Base-by-base conservation (phyloP, 257 asterid species). In the Solanum stenotomum region DNA sequence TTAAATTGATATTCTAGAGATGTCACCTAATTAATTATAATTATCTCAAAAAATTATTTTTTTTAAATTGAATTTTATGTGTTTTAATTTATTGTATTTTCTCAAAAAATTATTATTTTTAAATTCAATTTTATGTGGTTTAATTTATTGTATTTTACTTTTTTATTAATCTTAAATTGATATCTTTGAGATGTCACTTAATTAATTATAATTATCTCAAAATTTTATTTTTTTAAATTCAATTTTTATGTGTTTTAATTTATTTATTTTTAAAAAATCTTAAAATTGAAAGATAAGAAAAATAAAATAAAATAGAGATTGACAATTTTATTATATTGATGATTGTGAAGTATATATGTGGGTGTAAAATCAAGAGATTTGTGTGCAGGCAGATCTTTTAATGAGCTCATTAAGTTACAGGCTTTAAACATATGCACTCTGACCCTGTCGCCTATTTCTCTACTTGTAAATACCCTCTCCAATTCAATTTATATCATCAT, bases 321-420 rank as follows among this genome's bases (percentile, higher is more conserved):
- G 23, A 20, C 5, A 42, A n/a, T 23, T 38, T 77, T 44, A 14
- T 77, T 52, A 77, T 8, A n/a, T 23, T 77, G 18, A 22, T 90
- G 52, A 44, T 12, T 79, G 85, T 88, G 35, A 10, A 23, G 88
- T 87, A 4, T 22, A 23, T 61, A 83, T 85, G 49, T 68, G 33
- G 33, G 81, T 74, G 89, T 89, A 34, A 82, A 40, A 83, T 27
- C 89, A 74, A 71, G 86, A 37, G 56, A 85, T 70, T 61, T 40
- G 49, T 72, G 81, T 74, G 90, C 83, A 71, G 90, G 63, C 77
- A 40, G 88, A 86, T 77, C 83, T 72, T 84, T 52, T 91, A 72
- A 46, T 29, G 85, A 46, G 85, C 68, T 81, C 68, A 46, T 34
- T 15, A 27, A 27, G 18, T 81, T 81, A 46, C 85, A 81, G 85